A percentile compares a stretch with the other conserved stretches of the same genome.
Conservation (phyloP, 1,139 yeast species). For the Pichia sp. region DNA sequence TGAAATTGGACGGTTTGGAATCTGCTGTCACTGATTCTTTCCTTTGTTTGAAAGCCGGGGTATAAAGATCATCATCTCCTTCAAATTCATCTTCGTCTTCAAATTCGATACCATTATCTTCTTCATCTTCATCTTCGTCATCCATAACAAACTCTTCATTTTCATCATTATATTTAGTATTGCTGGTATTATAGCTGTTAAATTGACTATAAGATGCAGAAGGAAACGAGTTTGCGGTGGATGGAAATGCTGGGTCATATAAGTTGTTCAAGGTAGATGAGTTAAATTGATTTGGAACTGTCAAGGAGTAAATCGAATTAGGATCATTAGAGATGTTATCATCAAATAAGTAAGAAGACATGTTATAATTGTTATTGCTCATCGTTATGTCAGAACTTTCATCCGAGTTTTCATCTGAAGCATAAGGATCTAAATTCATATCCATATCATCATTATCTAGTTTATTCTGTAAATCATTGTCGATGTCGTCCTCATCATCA, state of each 20-base stretch:
- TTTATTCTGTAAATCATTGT: conserved; percentile 24
- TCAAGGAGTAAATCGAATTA: conserved; percentile 21
- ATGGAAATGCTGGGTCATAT: background rate
- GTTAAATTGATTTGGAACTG: conserved; percentile 16
- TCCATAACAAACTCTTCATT: conserved; percentile 19
- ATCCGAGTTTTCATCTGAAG: conserved; percentile 19
- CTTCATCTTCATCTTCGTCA: conserved; percentile 12
- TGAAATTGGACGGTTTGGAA: conserved; percentile 7
- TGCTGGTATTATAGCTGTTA: background rate
- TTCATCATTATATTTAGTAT: conserved; percentile 13
- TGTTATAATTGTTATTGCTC: background rate
- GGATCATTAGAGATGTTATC: background rate
- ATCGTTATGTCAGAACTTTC: background rate
- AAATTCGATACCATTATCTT: conserved; percentile 14
- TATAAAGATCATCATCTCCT: conserved; percentile 16
- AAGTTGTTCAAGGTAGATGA: background rate
- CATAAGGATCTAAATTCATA: conserved; percentile 22
- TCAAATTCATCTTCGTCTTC: conserved; percentile 11
- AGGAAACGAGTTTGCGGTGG: background rate
- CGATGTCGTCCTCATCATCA: conserved; percentile 31
- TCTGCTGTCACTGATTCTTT: conserved; percentile 19
- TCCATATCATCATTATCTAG: conserved; percentile 23
- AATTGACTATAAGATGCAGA: background rate
- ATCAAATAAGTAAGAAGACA: conserved; percentile 1
- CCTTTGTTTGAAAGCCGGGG: conserved; percentile 23